Base-by-base conservation (phyloP, 257 asterid genomes). In the Solanum virginianum region DNA sequence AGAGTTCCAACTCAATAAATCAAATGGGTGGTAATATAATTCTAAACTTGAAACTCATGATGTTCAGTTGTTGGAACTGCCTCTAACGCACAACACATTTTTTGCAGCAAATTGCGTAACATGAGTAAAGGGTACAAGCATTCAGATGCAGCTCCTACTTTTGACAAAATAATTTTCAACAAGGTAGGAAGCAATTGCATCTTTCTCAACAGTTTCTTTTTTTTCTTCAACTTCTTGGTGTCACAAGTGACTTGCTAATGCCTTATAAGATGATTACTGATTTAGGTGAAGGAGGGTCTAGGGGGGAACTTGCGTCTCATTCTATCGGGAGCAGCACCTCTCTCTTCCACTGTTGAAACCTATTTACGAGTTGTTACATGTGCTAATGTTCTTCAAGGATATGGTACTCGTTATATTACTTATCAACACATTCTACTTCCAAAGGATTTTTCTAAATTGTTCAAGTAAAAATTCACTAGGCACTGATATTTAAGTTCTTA, bases 291-390 rank as follows among this genome's bases (percentile, higher is more conserved):
- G 87, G 95, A 93, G 92, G 94, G 97, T 83, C 89, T 95, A 86
- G 97, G 98, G 71, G 98, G 98, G 63, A 93, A 92, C 32, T 18
- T 93, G 79, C 94, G 98, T 32, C 97, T 95, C 81, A 92, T 95
- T 86, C 90, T 93, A 54, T 95, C 95, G 3, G 97, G 98, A 72
- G 98, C 98, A 29, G 97, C 98, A 24, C 98, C 98, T 70, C 95
- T 93, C 81, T 92, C 98, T 32, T 72, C 94, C 83, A 87, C 85
- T 55, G 98, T 95, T 62, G 98, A 95, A 86, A 95, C 95, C 29
- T 95, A 87, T 88, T 85, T 95, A n/a, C 93, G 98, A 3, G 97
- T 95, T 11, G 97, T 90, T 24, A 92, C 98, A 55, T 91, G 98
- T 57, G 97, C 97, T 80, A 90, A 92, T 90, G 98, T 95, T 84